Percentiles rank a stretch among this genome's conserved stretches.
phyloP scores from a whole-genome alignment of 2,329 filamentous ascomycete genomes.

The Apiospora rasikravindrae region DNA sequence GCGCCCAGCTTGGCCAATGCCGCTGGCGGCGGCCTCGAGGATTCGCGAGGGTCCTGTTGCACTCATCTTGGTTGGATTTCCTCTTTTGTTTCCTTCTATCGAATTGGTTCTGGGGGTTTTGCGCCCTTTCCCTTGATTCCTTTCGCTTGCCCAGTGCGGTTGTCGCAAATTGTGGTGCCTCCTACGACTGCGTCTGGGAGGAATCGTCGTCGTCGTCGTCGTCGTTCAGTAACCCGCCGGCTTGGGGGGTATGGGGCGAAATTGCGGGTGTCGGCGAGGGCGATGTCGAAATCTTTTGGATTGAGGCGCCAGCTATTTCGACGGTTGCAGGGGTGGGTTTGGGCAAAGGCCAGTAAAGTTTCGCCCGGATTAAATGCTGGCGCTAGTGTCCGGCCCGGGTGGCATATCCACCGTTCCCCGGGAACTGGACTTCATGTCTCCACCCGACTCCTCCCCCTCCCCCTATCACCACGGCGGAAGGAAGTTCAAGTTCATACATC shows the following conservation, averaged over 20 bases:
- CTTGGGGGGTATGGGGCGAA: neutral
- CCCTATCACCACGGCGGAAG: neutral
- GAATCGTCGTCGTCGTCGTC: neutral
- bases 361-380: conserved; percentile 5
- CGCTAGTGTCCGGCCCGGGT: conserved; percentile 18
- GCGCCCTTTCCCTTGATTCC: neutral
- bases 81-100: neutral
- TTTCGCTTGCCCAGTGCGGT: neutral
- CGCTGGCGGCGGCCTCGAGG: conserved; percentile 27
- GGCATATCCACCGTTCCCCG: neutral
- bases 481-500: no score
- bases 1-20: conserved; percentile 49
- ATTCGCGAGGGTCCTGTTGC: conserved; percentile 20
- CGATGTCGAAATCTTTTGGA: neutral
- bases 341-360: neutral
- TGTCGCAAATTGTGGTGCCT: neutral
- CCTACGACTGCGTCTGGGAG: neutral
- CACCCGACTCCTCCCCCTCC: neutral
- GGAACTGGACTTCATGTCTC: neutral
- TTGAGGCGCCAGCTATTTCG: neutral
- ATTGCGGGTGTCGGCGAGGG: neutral
- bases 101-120: neutral
- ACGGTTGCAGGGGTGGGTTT: neutral
- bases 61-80: neutral
- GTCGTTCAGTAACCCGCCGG: neutral